A percentile compares a stretch with the other conserved stretches of the same genome.
These are phyloP conservation scores for Venturia aucupariae DNA, from an alignment of 2,329 filamentous ascomycete genomes.

Conservation along the genomic window DNA sequence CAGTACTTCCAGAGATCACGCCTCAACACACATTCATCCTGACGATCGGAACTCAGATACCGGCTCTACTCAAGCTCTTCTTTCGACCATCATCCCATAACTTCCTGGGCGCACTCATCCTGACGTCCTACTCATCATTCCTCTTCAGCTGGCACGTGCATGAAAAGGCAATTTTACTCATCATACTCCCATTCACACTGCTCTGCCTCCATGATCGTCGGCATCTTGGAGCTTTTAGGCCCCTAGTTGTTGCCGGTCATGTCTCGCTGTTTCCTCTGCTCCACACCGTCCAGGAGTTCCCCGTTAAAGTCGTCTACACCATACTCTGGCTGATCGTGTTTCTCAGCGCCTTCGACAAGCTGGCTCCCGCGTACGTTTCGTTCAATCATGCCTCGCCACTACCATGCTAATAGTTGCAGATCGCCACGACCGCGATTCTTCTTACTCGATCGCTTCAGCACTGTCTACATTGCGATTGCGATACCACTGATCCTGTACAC, in stretches of 20 bases:
- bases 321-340: slow-evolving; percentile 85
- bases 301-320: slow-evolving; percentile 88
- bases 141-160: slow-evolving; percentile 98
- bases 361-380: slow-evolving; percentile 61
- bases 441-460: slow-evolving; percentile 80
- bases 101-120: slow-evolving; percentile 80
- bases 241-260: slow-evolving; percentile 84
- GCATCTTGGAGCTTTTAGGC: slow-evolving; percentile 84
- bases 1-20: slow-evolving; percentile 78
- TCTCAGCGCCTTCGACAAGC: slow-evolving; percentile 73
- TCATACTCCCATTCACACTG: slow-evolving; percentile 91
- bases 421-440: slow-evolving; percentile 74
- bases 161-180: slow-evolving; percentile 88
- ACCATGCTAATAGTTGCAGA: slow-evolving; percentile 22
- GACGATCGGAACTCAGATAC: slow-evolving; percentile 69
- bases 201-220: slow-evolving; percentile 83
- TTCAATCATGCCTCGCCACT: not conserved
- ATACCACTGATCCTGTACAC: slow-evolving; percentile 86
- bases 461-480: slow-evolving; percentile 80
- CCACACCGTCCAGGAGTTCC: slow-evolving; percentile 87
- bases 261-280: slow-evolving; percentile 91
- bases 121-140: slow-evolving; percentile 94
- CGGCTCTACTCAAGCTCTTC: slow-evolving; percentile 70
- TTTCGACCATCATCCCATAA: slow-evolving; percentile 71
- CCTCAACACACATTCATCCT: slow-evolving; percentile 71